Percentiles rank a stretch among this genome's conserved stretches.
Evolutionary conservation across 2,329 filamentous ascomycete genomes (phyloP).

Genomic region (Nothomitra cinnamomea): DNA sequence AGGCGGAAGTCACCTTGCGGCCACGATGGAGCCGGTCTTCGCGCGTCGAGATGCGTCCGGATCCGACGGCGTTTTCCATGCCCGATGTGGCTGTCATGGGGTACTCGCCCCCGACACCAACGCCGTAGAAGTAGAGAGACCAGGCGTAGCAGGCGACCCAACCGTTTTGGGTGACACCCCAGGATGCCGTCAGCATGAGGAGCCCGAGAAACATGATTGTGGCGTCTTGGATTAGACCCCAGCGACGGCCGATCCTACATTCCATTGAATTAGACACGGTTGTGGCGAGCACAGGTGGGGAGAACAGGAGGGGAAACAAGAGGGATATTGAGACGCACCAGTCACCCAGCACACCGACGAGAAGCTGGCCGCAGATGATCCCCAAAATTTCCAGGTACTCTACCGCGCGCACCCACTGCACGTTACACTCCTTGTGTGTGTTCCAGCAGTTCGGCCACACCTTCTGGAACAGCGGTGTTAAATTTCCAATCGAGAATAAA

Average conservation of each 20-base stretch:
- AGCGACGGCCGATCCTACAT: constrained; percentile 68
- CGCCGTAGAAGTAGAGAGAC: constrained; percentile 81
- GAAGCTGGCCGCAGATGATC: constrained; percentile 85
- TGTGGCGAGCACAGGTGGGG: too few species aligned
- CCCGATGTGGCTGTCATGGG: constrained; percentile 92
- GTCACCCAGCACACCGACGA: constrained; percentile 66
- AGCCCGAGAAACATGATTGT: constrained; percentile 87
- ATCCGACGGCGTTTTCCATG: constrained; percentile 78
- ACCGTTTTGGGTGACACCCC: constrained; percentile 72
- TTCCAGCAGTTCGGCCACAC: constrained; percentile 71
- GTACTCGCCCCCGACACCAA: constrained; percentile 68
- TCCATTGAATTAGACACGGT: too few species aligned
- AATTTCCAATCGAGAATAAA: constrained; percentile 89
- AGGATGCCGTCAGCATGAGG: constrained; percentile 77
- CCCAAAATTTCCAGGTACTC: constrained; percentile 86
- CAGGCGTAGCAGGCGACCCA: constrained; percentile 97
- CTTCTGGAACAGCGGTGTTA: constrained; percentile 62
- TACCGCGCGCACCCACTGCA: constrained; percentile 68
- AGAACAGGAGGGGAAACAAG: not conserved
- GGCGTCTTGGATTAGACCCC: constrained; percentile 91
- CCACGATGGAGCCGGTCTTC: constrained; percentile 92
- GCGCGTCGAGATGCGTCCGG: constrained; percentile 73
- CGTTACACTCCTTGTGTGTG: constrained; percentile 44
- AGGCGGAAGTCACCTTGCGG: constrained; percentile 86
- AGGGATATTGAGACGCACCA: constrained; percentile 26